These are phyloP conservation scores for Exophiala aquamarina DNA, from an alignment of 2,329 filamentous ascomycete species.

Conservation along the genomic window DNA sequence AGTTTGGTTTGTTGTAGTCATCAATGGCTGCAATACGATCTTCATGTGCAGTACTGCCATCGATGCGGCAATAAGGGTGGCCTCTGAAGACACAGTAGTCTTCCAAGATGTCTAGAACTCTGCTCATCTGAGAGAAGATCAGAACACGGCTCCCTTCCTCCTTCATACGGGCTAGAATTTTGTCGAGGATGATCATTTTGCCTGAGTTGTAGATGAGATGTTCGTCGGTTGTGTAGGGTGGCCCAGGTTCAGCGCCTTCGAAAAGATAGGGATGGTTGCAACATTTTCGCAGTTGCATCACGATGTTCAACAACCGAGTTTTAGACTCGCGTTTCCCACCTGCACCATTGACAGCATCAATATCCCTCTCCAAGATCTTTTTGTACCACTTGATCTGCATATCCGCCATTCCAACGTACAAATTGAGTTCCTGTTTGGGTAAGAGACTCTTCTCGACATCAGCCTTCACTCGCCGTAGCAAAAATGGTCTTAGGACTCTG, in stretches of 20 bases:
- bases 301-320: conserved; percentile 93
- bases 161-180: conserved; percentile 78
- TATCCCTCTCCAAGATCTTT: conserved; percentile 98
- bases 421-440: conserved; percentile 95
- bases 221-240: conserved; percentile 96
- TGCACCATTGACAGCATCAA: conserved; percentile 96
- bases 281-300: conserved; percentile 98
- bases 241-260: conserved; percentile 93
- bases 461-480: conserved; percentile 92
- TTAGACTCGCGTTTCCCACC: conserved; percentile 97
- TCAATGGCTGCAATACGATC: conserved; percentile 97
- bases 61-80: conserved; percentile 95
- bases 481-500: conserved; percentile 85
- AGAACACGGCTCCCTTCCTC: conserved; percentile 90
- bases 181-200: conserved; percentile 97
- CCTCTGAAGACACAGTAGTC: conserved; percentile 97
- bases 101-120: conserved; percentile 92
- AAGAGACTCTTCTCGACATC: conserved; percentile 97
- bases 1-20: conserved; percentile 94
- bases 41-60: conserved; percentile 94
- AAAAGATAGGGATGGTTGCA: conserved; percentile 99
- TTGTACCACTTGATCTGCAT: conserved; percentile 99
- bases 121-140: conserved; percentile 99
- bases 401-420: conserved; percentile 97
- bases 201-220: conserved; percentile 90